Percentiles rank a stretch among this genome's conserved stretches.
These are phyloP conservation scores for Ophiostoma himal-ulmi DNA, from an alignment of 2,329 filamentous ascomycete species.

Conservation along the genomic window DNA sequence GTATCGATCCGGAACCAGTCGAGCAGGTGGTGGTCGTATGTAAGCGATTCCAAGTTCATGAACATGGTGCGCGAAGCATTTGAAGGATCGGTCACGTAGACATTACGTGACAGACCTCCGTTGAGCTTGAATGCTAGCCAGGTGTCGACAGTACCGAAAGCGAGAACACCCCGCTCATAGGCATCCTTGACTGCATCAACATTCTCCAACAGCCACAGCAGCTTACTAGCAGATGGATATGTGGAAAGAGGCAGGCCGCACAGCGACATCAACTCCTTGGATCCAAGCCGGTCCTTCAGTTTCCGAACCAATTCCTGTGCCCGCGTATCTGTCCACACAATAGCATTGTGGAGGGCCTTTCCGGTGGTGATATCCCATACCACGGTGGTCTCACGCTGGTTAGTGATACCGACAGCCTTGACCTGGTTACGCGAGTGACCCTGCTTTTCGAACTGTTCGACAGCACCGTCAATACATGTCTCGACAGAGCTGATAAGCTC, in stretches of 20 bases:
- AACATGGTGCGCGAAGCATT: slow-evolving; percentile 93
- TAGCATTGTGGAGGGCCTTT: slow-evolving; percentile 74
- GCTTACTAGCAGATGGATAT: slow-evolving; percentile 79
- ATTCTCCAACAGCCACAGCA: slow-evolving; percentile 78
- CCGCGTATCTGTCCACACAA: slow-evolving; percentile 86
- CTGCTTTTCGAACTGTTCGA: slow-evolving; percentile 61
- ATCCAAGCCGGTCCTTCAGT: slow-evolving; percentile 61
- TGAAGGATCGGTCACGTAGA: slow-evolving; percentile 78
- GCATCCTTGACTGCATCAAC: slow-evolving; percentile 62
- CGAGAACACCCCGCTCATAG: slow-evolving; percentile 70
- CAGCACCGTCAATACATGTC: slow-evolving; percentile 71
- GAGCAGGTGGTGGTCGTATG: slow-evolving; percentile 73
- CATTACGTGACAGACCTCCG: slow-evolving; percentile 56
- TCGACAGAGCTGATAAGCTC: slow-evolving; percentile 72
- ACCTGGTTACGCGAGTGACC: slow-evolving; percentile 65
- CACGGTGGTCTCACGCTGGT: slow-evolving; percentile 82
- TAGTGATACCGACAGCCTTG: slow-evolving; percentile 76
- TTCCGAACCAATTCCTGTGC: slow-evolving; percentile 69
- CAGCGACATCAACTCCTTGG: slow-evolving; percentile 61
- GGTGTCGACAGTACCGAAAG: slow-evolving; percentile 81
- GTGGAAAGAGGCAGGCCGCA: slow-evolving; percentile 82
- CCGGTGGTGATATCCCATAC: slow-evolving; percentile 80
- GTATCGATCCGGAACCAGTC: slow-evolving; percentile 69
- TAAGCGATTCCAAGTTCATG: slow-evolving; percentile 74
- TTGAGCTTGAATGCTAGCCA: slow-evolving; percentile 85